Base-by-base conservation (phyloP, 2,329 filamentous ascomycete species). In the Talaromyces pinophilus region DNA sequence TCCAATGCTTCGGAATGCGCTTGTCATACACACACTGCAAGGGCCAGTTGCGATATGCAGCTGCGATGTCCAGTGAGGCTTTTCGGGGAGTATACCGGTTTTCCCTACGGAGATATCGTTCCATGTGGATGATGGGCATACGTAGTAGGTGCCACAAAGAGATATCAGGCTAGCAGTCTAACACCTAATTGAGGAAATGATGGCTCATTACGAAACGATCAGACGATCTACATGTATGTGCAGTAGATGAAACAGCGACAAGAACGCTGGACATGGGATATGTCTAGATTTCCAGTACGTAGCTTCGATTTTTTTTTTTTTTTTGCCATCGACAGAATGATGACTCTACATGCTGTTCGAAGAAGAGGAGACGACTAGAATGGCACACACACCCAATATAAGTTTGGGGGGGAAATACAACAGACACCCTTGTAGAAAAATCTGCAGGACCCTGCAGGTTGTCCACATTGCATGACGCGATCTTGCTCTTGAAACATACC, bases 401-500 rank as follows among this genome's bases (percentile, higher is more conserved):
- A 19, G 1, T 35, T 55, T 35, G 52, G n/a, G 52, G 52, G n/a
- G 44, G 19, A 44, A 44, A 59, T 25, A 38, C 35, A 38, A 25
- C 25, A 1, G 28, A 19, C 46, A 48, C 55, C 35, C 57, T 17
- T 59, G 57, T 59, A 8, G 6, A 19, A 60, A 60, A 60, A 60
- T 19, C 54, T 57, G n/a, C 33, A 54, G 52, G 28, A n/a, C 28
- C 50, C 25, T 54, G 50, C n/a, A 30, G 19, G 44, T 28, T 40
- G 25, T 44, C 8, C 5, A 25, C 33, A 22, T 22, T 22, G 19
- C 54, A 57, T 55, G 52, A 15, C 33, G 5, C 10, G n/a, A 35
- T 35, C 52, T 35, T 55, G 28, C 25, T 19, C 50, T 54, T n/a
- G 28, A 54, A 54, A 54, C 25, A n/a, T n/a, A n/a, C 50, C 50